Evolutionary conservation across 805 yeast species (phyloP), one percentile per base, ranked within the genome.

Genomic region (Cyberlindnera xishuangbannaensis): DNA sequence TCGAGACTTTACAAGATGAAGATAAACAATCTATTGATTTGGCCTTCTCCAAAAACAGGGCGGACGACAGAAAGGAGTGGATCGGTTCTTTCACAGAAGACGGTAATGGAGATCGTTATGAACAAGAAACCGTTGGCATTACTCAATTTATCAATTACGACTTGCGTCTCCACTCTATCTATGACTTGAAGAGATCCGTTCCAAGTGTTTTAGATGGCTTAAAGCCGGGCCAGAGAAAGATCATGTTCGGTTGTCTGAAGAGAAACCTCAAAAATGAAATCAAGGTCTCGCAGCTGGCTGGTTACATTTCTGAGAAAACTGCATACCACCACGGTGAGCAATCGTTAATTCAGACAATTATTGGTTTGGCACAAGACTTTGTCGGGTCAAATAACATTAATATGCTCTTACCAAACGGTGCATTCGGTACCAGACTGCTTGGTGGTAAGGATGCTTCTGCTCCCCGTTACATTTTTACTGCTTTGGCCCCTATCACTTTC

Each of bases 401-500:
- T 56, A 52, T 86, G 33, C 64, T 92, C 49, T 71, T 76, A 55
- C 98, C 98, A 29, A 83, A 82, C 56, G 98, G 98, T 69, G 80
- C 86, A 21, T 92, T 92, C 56, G 98, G 98, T 71, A 79, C 96
- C 1, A 77, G 98, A 62, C 88, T 92, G 17, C 71, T 85, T 17
- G 98, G 98, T 59, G 98, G 98, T 65, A 92, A 92, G 58, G 98
- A 92, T 66, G 92, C 88, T 12, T 83, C 97, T n/a, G 97, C 97
- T 18, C 80, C 96, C 28, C 88, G 98, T 73, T 92, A 92, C 66
- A 88, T 92, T 56, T 84, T 73, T 58, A 92, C 98, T 0, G 87
- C 84, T 51, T 63, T 92, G 44, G 76, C 74, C 34, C 76, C 79
- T 21, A 67, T 92, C 31, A 83, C 97, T 0, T 67, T 83, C 37